Base-by-base conservation (phyloP, 192 early-diverging fungal species). In the Phycomyces nitens region DNA sequence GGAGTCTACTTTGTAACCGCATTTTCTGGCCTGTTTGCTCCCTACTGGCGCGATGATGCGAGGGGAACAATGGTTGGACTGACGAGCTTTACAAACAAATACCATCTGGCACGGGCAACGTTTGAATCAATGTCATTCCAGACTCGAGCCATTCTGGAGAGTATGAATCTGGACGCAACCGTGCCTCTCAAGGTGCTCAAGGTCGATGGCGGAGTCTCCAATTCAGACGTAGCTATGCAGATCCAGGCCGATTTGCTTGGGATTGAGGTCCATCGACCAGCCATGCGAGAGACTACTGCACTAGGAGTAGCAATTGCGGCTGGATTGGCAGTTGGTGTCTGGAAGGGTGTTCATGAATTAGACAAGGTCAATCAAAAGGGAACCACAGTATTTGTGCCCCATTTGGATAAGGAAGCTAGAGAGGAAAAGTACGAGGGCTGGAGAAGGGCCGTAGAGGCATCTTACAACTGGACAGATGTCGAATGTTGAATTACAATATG, bases 1-100 rank as follows among this genome's bases (percentile, higher is more conserved):
- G 93, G 90, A 41, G 91, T 97, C 24, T 94, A 94, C 73, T 97
- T 97, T 86, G 93, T 97, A 27, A 92, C 95, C 0, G 95, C 95
- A 5, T 94, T 97, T 73, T 90, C 88, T 12, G 95, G 95, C 0
- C 78, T 97, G 29, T 97, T 92, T 82, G 95, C 95, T 6, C 95
- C 95, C 10, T 92, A 97, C 72, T 97, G 95, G 95, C 79, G 92
- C 29, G 88, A 92, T 52, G 95, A 97, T 78, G 95, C 92, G 11
- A 85, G 92, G 39, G 93, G 89, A 20, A 83, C 83, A 64, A 89
- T 97, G 54, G 80, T 92, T 52, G 56, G 56, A 16, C 77, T 97
- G 56, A 95, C 95, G 0, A 89, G 92, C 66, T 94, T 86, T 69
- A 89, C 93, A n/a, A 94, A 86, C 56, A 92, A 92, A 66, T 78